These are phyloP conservation scores for Tolypocladium cylindrosporum DNA, from an alignment of 2,329 filamentous ascomycete species.

Conservation along the genomic window DNA sequence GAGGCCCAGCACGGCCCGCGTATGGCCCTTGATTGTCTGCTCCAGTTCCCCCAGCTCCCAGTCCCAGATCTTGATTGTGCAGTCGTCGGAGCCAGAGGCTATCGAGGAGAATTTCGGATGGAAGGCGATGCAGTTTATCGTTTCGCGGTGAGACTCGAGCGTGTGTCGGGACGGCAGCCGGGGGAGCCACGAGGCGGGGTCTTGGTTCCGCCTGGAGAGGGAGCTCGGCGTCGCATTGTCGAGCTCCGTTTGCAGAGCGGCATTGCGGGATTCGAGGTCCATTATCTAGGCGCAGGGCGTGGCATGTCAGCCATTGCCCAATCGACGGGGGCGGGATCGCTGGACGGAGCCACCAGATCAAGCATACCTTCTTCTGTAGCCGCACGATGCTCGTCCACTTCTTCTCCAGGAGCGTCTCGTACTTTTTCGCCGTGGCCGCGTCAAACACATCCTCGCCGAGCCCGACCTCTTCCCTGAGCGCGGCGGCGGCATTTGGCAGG, in stretches of 20 bases:
- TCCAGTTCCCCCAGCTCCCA: constrained; percentile 91
- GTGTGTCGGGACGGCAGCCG: constrained; percentile 69
- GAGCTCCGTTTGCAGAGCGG: constrained; percentile 68
- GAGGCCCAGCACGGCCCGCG: constrained; percentile 76
- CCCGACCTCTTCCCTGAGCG: constrained; percentile 67
- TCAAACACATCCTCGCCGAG: constrained; percentile 65
- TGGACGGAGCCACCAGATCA: neutral
- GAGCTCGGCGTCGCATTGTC: constrained; percentile 72
- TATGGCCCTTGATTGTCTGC: constrained; percentile 84
- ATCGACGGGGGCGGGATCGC: too few species aligned
- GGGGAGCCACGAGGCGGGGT: constrained; percentile 82
- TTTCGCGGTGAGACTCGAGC: constrained; percentile 70
- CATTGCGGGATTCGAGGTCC: constrained; percentile 74
- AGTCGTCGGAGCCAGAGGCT: constrained; percentile 84
- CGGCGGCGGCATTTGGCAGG: constrained; percentile 57
- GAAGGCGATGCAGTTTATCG: constrained; percentile 83
- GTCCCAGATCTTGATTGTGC: constrained; percentile 94
- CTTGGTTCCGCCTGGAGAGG: constrained; percentile 69
- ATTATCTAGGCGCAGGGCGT: constrained; percentile 55
- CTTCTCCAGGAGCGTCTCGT: constrained; percentile 88
- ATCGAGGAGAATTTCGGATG: constrained; percentile 86
- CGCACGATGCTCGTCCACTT: constrained; percentile 97
- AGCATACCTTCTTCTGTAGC: constrained; percentile 79
- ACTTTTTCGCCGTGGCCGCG: constrained; percentile 78
- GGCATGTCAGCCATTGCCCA: neutral